These are phyloP conservation scores for Fusarium protoensiforme DNA, from an alignment of 2,329 filamentous ascomycete species.

Conservation along the genomic window DNA sequence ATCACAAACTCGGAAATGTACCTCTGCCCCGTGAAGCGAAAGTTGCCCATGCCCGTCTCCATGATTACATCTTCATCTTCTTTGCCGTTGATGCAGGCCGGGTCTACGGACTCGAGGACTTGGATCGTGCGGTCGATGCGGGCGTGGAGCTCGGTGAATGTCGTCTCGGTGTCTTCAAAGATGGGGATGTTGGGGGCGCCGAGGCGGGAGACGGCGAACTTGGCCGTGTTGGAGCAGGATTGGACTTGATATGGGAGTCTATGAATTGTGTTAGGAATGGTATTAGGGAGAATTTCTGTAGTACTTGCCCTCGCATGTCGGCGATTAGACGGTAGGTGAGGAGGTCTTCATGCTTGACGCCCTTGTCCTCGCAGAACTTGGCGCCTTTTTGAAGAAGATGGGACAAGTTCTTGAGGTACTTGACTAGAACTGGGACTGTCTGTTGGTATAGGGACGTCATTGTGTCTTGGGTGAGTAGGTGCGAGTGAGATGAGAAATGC, in stretches of 20 bases:
- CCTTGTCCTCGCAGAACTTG: constrained; percentile 32
- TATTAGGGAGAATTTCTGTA: fast-evolving
- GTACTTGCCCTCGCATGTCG: constrained; percentile 30
- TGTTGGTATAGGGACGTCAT: constrained; percentile 41
- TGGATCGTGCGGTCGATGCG: constrained; percentile 42
- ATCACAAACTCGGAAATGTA: constrained; percentile 59
- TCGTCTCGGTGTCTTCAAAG: constrained; percentile 40
- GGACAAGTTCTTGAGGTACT: constrained; percentile 42
- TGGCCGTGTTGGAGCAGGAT: constrained; percentile 41
- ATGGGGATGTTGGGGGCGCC: constrained; percentile 26
- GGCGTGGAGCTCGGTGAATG: constrained; percentile 45
- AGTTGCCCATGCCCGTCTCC: constrained; percentile 40
- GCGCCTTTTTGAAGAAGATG: constrained; percentile 36
- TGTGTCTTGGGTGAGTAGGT: background rate
- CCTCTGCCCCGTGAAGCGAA: constrained; percentile 45
- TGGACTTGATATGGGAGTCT: constrained; percentile 40
- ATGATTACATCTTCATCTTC: constrained; percentile 39
- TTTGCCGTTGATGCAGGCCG: constrained; percentile 35
- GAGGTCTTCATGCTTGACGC: constrained; percentile 33
- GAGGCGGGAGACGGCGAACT: constrained; percentile 33
- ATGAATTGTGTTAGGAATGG: background rate
- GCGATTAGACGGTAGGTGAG: constrained; percentile 31
- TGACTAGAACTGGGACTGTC: constrained; percentile 42
- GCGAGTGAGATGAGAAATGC: background rate
- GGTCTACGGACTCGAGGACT: constrained; percentile 45